Base-by-base conservation (phyloP, 345 rosid species). In the Physaria fendleri region DNA sequence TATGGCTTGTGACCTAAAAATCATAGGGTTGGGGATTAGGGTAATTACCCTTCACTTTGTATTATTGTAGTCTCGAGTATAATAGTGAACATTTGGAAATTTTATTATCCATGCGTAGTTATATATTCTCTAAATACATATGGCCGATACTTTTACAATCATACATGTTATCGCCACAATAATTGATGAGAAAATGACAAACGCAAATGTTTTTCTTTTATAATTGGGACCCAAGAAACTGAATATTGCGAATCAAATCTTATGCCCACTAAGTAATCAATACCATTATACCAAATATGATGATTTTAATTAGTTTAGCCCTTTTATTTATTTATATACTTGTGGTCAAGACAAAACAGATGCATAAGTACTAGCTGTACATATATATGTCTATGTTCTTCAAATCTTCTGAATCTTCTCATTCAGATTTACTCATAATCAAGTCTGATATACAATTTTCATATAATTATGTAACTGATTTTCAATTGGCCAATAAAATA, bases 221-320 rank as follows among this genome's bases (percentile, higher is more conserved):
- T 4, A 23, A 27, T 49, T n/a, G 15, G 57, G 66, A 49, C 48
- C 66, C 66, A 38, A 27, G 11, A 49, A 62, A 48, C 38, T 49
- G 47, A 49, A 62, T 33, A 6, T 48, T 48, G 38, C 66, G 57
- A 62, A 62, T 37, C 21, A 48, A 48, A 47, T 48, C 56, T 27
- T 47, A 46, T 48, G 38, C 56, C 46, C 56, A 61, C 56, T 61
- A 61, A 25, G 37, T 2, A 61, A 48, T 61, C 56, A 61, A 4
- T 34, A 46, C 18, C 43, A 20, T 29, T 43, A 29, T 29, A 30
- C 43, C 45, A 29, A 58, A 12, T 57, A 3, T 5, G n/a, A 42
- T 9, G 29, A 11, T 20, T 56, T 29, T 25, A 4, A 56, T 28
- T 58, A 8, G n/a, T 56, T 16, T 55, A 6, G 15, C 24, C n/a